phyloP scores from a whole-genome alignment of 176 grass and related monocot genomes.

The Stipa capillata region DNA sequence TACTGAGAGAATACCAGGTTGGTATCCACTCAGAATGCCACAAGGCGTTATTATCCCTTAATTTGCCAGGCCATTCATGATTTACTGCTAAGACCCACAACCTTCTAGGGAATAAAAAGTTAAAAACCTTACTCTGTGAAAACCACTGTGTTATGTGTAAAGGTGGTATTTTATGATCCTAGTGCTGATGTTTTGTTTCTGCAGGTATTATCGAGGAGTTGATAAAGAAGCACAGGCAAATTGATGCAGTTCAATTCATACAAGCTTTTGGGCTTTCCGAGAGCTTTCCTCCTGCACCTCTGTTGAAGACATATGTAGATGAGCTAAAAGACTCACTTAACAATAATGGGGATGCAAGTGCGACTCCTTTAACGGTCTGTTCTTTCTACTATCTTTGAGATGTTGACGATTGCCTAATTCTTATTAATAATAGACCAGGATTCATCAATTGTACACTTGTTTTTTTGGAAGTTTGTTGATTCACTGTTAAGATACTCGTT shows the following conservation, averaged over 20 bases:
- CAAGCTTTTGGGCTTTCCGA: slow-evolving; percentile 58
- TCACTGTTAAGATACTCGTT: not conserved
- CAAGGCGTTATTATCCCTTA: slow-evolving; percentile 39
- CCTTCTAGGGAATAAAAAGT: slow-evolving; percentile 26
- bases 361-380: slow-evolving; percentile 25
- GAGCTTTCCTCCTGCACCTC: slow-evolving; percentile 50
- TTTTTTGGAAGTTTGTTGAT: not conserved
- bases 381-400: not conserved
- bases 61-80: slow-evolving; percentile 23
- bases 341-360: slow-evolving; percentile 37
- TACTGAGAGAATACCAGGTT: slow-evolving; percentile 82
- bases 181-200: not conserved
- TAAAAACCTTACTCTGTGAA: not conserved
- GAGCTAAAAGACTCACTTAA: slow-evolving; percentile 43
- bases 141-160: not conserved
- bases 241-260: slow-evolving; percentile 83
- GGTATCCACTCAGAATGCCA: slow-evolving; percentile 50
- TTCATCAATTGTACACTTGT: not conserved
- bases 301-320: slow-evolving; percentile 60
- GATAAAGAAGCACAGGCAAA: slow-evolving; percentile 63
- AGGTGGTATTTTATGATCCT: not conserved
- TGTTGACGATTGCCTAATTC: not conserved
- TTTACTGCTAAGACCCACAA: slow-evolving; percentile 9
- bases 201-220: slow-evolving; percentile 59
- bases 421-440: not conserved